A percentile compares a stretch with the other conserved stretches of the same genome.
These are phyloP conservation scores for Calonectria crousiana DNA, from an alignment of 2,329 filamentous ascomycete genomes.

Conservation along the genomic window DNA sequence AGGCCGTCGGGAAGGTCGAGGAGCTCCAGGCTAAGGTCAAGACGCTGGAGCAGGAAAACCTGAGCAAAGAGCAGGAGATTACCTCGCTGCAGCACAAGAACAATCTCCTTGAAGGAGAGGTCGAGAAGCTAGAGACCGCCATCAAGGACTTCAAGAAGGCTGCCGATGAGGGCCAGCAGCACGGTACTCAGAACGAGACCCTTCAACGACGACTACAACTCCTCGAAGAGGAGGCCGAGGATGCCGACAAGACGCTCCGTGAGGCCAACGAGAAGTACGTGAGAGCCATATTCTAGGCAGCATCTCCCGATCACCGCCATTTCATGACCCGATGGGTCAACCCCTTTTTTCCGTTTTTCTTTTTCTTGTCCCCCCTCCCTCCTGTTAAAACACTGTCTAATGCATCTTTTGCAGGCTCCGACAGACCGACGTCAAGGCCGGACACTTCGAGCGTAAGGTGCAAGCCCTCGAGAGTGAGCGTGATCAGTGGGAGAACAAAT, in stretches of 20 bases:
- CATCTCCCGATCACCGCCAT: conserved; percentile 37
- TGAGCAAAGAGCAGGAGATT: conserved; percentile 98
- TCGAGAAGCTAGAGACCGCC: conserved; percentile 89
- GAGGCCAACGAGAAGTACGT: conserved; percentile 99
- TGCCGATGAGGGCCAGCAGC: conserved; percentile 86
- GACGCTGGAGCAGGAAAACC: conserved; percentile 91
- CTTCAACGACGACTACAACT: conserved; percentile 93
- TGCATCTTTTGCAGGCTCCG: conserved; percentile 76
- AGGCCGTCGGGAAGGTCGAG: conserved; percentile 83
- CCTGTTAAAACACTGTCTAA: conserved; percentile 29
- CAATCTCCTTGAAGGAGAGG: conserved; percentile 86
- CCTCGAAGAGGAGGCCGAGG: conserved; percentile 97
- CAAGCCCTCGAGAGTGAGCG: conserved; percentile 93
- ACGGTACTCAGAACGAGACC: conserved; percentile 89
- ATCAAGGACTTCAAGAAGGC: conserved; percentile 90
- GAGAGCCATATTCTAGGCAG: conserved; percentile 28
- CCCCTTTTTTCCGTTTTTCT: conserved; percentile 10
- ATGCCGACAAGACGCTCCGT: conserved; percentile 94
- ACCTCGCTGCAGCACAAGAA: conserved; percentile 97
- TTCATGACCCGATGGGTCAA: conserved; percentile 26
- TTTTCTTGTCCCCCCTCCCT: not conserved
- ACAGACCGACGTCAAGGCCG: conserved; percentile 98
- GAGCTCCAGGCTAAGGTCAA: conserved; percentile 92
- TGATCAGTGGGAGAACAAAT: conserved; percentile 97
- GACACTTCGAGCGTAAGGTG: conserved; percentile 99